Evolutionary conservation across 2,329 filamentous ascomycete species (phyloP), one percentile per base, ranked within the genome.

Genomic region (Nannizziopsis barbatae): DNA sequence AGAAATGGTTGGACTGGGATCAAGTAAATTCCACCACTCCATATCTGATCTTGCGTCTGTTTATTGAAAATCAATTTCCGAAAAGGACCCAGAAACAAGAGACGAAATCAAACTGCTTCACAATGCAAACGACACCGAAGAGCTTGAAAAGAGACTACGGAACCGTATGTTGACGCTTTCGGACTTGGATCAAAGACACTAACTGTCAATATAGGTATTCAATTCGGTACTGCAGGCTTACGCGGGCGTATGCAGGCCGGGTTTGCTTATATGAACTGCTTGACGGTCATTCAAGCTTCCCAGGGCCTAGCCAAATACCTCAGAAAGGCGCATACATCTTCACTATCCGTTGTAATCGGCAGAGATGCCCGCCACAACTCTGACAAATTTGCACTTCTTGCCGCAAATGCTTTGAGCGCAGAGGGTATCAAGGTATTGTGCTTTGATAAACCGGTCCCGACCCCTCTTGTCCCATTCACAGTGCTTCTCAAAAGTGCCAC

Each of bases 161-260:
- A 68, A 70, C 20, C 73, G 76, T 71, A 57, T 14, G 45, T 42
- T 40, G n/a, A 10, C 22, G 12, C 18, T 22, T 35, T 8, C 27
- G 9, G 14, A 15, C n/a, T 22, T 36, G 8, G 39, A 15, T 6
- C n/a, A n/a, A 22, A 5, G 12, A 17, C 2, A 31, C 31, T 7
- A 42, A 15, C 30, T 10, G 10, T 39, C 32, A 17, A 31, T 22
- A 30, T 42, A 70, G 67, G 68, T 20, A 80, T 81, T 51, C 71
- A 76, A 39, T 81, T 81, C 55, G 78, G 78, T 18, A 81, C 77
- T 5, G 76, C 77, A 35, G 79, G 79, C 37, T 67, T 83, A 7
- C 71, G 79, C 40, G 77, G 76, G n/a, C 71, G 72, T 33, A 83
- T 83, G 79, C 74, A 78, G 56, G 79, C 78, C 39, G 79, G 79